Conservation (phyloP, 768 basidiomycete species). For the Hemileccinum rubropunctum region DNA sequence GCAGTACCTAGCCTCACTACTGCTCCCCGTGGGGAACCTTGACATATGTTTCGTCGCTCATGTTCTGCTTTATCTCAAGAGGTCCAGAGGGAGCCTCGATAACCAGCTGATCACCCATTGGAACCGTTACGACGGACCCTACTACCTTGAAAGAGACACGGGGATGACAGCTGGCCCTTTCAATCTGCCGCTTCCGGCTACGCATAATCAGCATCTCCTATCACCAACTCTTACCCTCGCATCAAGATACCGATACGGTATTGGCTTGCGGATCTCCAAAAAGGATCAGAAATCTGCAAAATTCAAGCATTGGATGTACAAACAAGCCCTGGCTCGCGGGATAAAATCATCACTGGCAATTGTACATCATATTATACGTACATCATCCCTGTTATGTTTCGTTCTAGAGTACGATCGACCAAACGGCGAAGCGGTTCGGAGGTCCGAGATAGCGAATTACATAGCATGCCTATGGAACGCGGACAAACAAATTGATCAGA, state of each 20-base stretch:
- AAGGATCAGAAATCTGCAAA: neutral
- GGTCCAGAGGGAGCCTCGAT: neutral
- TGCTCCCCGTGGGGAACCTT: too few species aligned
- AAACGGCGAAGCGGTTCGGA: neutral
- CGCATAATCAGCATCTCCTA: too few species aligned
- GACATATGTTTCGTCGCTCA: too few species aligned
- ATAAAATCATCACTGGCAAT: too few species aligned
- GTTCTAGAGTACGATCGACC: conserved; percentile 11
- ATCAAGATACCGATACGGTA: neutral
- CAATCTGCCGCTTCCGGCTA: conserved; percentile 20
- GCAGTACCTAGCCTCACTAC: neutral
- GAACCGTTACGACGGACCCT: neutral
- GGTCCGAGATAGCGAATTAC: conserved; percentile 2
- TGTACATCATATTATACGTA: conserved; percentile 3
- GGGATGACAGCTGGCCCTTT: conserved; percentile 11
- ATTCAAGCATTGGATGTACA: conserved; percentile 9
- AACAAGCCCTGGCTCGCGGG: conserved; percentile 2
- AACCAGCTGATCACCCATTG: neutral
- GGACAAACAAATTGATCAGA: conserved; percentile 1
- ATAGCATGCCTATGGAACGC: conserved; percentile 21
- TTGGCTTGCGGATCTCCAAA: neutral
- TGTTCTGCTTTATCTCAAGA: too few species aligned
- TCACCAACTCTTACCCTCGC: conserved; percentile 4
- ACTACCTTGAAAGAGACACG: conserved; percentile 3
- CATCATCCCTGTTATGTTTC: neutral